Conservation (phyloP, 345 rosid genomes). For the Eucalyptus curtisii region DNA sequence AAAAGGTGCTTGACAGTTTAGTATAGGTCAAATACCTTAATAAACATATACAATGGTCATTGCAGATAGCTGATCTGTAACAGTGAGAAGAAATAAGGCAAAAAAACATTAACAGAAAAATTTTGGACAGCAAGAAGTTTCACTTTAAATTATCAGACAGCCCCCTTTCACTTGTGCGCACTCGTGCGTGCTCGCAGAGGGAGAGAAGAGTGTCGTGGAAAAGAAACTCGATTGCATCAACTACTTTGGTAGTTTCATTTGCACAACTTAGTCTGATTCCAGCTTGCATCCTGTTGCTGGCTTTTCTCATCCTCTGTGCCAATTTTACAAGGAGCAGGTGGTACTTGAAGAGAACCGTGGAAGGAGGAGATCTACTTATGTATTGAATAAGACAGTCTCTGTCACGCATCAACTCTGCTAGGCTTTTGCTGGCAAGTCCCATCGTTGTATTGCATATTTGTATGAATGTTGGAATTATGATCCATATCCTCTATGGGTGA, state of each 20-base stretch:
- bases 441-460: neutral
- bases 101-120: neutral
- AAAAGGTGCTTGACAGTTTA: neutral
- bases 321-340: neutral
- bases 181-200: accelerated
- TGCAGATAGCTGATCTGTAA: neutral
- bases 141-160: neutral
- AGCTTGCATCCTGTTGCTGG: neutral
- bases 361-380: neutral
- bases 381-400: neutral
- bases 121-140: neutral
- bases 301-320: neutral
- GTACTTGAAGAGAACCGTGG: neutral
- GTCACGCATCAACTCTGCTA: neutral
- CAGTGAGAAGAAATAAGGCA: neutral
- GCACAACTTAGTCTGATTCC: neutral
- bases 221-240: no score
- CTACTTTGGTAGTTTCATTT: neutral
- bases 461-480: neutral
- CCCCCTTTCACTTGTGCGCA: neutral
- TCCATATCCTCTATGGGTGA: neutral
- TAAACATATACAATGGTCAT: neutral
- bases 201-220: neutral
- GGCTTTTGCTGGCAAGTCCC: neutral
- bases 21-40: neutral